These are phyloP conservation scores for Euphrasia arctica DNA, from an alignment of 305 asterid species.

Conservation along the genomic window DNA sequence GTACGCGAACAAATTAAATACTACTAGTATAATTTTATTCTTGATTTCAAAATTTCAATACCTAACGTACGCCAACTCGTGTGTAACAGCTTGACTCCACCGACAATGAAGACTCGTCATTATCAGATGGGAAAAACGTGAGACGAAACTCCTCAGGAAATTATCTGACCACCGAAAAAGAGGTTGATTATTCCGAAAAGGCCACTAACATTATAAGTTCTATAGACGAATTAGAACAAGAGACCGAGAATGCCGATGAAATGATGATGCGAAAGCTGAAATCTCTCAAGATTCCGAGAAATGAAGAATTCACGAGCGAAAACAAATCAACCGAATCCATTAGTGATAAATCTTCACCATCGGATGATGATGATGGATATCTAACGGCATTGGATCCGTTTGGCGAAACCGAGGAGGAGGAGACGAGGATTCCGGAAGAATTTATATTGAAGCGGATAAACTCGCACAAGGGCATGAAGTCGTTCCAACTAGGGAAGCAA, in stretches of 20 bases:
- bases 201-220: not conserved
- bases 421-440: constrained; percentile 41
- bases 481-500: constrained; percentile 66
- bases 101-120: constrained; percentile 45
- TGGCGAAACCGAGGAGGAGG: not conserved
- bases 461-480: constrained; percentile 57
- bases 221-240: constrained; percentile 24
- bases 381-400: constrained; percentile 26
- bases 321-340: constrained; percentile 26
- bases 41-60: not conserved
- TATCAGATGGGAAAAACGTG: constrained; percentile 39
- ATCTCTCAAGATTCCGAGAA: constrained; percentile 56
- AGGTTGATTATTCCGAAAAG: constrained; percentile 31
- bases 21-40: no score
- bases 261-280: constrained; percentile 18
- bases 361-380: constrained; percentile 17
- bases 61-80: not conserved
- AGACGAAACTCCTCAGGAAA: constrained; percentile 67
- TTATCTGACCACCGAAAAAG: constrained; percentile 34
- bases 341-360: constrained; percentile 20
- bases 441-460: constrained; percentile 50
- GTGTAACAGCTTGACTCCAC: constrained; percentile 58
- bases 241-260: constrained; percentile 11
- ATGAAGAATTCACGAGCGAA: constrained; percentile 32
- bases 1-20: constrained; percentile 27